Evolutionary conservation across 768 basidiomycete species (phyloP).

Genomic region (Mycena galopus): DNA sequence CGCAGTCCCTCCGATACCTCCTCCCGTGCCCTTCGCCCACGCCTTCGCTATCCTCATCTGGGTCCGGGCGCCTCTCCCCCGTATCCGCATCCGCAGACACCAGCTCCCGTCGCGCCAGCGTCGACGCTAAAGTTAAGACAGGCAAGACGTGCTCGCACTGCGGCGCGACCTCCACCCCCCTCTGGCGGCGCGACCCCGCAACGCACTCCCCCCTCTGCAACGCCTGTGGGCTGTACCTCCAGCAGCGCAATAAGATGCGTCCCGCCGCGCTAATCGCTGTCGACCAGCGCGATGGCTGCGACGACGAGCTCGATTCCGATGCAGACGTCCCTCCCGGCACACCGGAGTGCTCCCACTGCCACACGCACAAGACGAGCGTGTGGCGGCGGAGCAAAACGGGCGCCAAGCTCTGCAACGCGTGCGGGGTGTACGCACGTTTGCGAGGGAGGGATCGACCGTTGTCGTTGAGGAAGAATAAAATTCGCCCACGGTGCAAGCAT

Average conservation of each 20-base stretch:
- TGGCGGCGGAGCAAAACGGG: conserved; percentile 29
- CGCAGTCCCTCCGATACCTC: not conserved
- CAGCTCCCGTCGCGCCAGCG: not conserved
- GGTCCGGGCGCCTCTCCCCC: too few species aligned
- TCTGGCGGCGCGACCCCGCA: conserved; percentile 26
- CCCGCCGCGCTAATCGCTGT: conserved; percentile 28
- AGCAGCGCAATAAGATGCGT: conserved; percentile 22
- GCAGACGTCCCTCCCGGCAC: not conserved
- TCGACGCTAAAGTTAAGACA: not conserved
- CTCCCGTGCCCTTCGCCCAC: not conserved
- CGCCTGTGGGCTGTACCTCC: conserved; percentile 18
- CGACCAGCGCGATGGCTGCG: not conserved
- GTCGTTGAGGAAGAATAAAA: conserved; percentile 8
- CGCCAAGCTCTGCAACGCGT: conserved; percentile 9
- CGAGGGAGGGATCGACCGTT: conserved; percentile 18
- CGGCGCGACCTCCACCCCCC: conserved; percentile 10
- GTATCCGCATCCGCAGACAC: not conserved
- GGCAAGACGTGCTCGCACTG: conserved; percentile 24
- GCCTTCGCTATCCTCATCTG: not conserved
- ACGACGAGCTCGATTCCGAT: not conserved
- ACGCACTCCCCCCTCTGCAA: conserved; percentile 21
- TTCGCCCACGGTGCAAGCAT: conserved; percentile 24
- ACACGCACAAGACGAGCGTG: conserved; percentile 20
- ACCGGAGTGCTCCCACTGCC: not conserved
- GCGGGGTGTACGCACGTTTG: not conserved